Base-by-base conservation (phyloP, 2,329 filamentous ascomycete genomes). In the Monilinia fructigena region DNA sequence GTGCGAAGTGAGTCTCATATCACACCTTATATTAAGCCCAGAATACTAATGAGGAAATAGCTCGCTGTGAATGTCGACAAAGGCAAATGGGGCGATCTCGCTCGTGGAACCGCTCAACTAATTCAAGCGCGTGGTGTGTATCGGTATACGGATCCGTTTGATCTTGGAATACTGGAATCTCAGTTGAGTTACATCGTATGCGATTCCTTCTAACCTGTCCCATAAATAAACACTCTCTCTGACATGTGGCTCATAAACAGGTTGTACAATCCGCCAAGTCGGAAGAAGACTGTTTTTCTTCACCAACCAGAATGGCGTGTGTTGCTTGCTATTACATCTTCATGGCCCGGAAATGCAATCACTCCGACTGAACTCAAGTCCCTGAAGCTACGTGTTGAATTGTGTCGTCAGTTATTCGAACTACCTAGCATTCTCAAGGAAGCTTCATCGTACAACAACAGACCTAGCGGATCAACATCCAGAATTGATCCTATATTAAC, bases 141-240 rank as follows among this genome's bases (percentile, higher is more conserved):
- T 16, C 53, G 67, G 38, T 69, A 71, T 61, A 64, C 28, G 18
- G 60, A 55, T 23, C 26, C 50, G 16, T 71, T 71, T 35, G 70
- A 71, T 38, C 61, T 59, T 3, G 66, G 56, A 8, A 69, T 71
- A 66, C 66, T 71, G 4, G 66, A 70, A 48, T 70, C 66, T 3
- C 70, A 71, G 47, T 56, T 70, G 4, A 56, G 59, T 23, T 68
- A 65, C 26, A 62, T 70, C 23, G 70, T 70, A 66, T 40, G 68
- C 35, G 11, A 0, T 3, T 12, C 5, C 16, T 18, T 12, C 14
- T 28, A 45, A 8, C 12, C 31, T 28, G 5, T 50, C n/a, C 16
- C 20, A 52, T 23, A 4, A 31, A 14, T 3, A 3, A 12, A 55
- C 10, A 10, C 26, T 16, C 26, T 26, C 11, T 31, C 35, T 62